phyloP scores from a whole-genome alignment of 805 yeast species.

The Kuraishia molischiana region DNA sequence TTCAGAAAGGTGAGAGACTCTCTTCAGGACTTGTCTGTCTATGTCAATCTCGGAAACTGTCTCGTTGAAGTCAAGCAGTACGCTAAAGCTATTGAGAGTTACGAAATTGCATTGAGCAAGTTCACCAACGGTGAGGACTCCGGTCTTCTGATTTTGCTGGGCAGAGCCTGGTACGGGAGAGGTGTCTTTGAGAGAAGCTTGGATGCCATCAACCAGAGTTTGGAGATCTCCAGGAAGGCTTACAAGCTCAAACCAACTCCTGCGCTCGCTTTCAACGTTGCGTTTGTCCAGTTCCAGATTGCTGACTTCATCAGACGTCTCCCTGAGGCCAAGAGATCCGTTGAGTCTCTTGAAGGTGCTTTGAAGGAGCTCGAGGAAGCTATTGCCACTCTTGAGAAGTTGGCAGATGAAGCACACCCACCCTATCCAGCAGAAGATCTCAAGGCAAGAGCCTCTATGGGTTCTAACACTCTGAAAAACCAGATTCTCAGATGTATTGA shows the following conservation, averaged over 20 bases:
- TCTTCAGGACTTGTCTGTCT: conserved; percentile 72
- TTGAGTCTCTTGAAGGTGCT: conserved; percentile 51
- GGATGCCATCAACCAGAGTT: conserved; percentile 48
- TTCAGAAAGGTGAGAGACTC: conserved; percentile 87
- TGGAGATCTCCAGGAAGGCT: conserved; percentile 56
- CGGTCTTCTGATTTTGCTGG: conserved; percentile 60
- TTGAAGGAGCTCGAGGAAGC: conserved; percentile 52
- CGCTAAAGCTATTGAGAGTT: conserved; percentile 80
- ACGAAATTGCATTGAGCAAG: conserved; percentile 67
- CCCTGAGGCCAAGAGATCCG: conserved; percentile 45
- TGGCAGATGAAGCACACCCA: conserved; percentile 51
- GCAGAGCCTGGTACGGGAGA: conserved; percentile 82
- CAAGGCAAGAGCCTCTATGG: conserved; percentile 80
- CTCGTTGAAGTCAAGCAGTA: conserved; percentile 73
- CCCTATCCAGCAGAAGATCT: conserved; percentile 77
- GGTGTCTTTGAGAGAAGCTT: conserved; percentile 60
- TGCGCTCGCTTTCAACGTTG: conserved; percentile 64
- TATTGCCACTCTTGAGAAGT: conserved; percentile 42
- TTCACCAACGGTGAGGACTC: conserved; percentile 57
- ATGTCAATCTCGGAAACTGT: conserved; percentile 83
- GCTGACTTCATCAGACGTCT: conserved; percentile 73
- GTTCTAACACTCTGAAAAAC: conserved; percentile 61
- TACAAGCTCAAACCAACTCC: conserved; percentile 28
- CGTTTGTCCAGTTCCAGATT: conserved; percentile 75
- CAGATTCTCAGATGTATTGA: conserved; percentile 61